Percentiles rank a stretch among this genome's conserved stretches.
Conservation (phyloP, 176 grass and related monocot species). For the Carex parvula region DNA sequence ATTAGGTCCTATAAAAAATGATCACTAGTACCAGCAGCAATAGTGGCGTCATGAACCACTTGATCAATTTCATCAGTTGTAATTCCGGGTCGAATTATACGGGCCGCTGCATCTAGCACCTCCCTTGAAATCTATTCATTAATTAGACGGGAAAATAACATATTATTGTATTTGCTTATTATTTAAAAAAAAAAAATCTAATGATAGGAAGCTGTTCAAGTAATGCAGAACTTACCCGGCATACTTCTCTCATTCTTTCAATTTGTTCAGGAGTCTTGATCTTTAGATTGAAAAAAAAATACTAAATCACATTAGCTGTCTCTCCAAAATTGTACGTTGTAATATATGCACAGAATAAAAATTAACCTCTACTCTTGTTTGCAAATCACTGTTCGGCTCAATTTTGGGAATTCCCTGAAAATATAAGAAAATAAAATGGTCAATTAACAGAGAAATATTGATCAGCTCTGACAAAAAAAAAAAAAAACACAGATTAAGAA, state of each 20-base stretch:
- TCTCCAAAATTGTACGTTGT: neutral
- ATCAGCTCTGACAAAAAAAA: neutral
- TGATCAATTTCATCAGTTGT: slow-evolving; percentile 98
- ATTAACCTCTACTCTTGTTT: slow-evolving; percentile 89
- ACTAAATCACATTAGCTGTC: neutral
- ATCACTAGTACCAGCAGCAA: slow-evolving; percentile 61
- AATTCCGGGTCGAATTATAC: slow-evolving; percentile 83
- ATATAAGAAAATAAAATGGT: neutral
- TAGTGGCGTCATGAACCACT: slow-evolving; percentile 89
- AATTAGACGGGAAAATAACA: neutral
- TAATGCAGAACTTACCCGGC: slow-evolving; percentile 56
- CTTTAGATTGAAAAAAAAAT: slow-evolving; percentile 34
- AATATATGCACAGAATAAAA: slow-evolving; percentile 19
- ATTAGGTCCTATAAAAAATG: neutral
- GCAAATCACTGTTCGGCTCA: slow-evolving; percentile 85
- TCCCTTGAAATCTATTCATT: slow-evolving; percentile 84
- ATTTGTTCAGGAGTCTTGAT: slow-evolving; percentile 95
- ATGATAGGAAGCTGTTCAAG: neutral
- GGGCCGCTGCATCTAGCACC: slow-evolving; percentile 88
- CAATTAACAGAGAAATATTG: slow-evolving; percentile 14
- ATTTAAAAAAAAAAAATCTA: neutral
- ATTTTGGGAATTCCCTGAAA: slow-evolving; percentile 89
- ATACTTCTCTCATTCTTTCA: slow-evolving; percentile 96
- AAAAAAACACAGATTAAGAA: neutral
- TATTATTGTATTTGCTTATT: neutral